Conservation (phyloP, 2,329 filamentous ascomycete genomes). For the Pseudohalonectria lignicola region DNA sequence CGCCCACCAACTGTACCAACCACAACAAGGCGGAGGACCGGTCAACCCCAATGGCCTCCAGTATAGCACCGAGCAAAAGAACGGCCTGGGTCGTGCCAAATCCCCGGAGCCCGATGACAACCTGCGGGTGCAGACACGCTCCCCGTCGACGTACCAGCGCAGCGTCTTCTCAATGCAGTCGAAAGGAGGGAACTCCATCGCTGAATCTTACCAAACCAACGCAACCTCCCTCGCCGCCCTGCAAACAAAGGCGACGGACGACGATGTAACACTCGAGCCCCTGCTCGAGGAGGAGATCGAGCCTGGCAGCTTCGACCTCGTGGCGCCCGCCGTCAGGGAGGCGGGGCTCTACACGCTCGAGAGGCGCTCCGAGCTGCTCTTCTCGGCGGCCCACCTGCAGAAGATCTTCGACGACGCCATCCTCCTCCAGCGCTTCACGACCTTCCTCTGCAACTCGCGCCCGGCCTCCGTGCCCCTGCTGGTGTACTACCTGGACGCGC, state of each 20-base stretch:
- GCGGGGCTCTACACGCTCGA: slow-evolving; percentile 35
- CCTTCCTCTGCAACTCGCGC: slow-evolving; percentile 49
- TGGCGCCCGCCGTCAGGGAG: slow-evolving; percentile 20
- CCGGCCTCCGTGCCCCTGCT: slow-evolving; percentile 54
- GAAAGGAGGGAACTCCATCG: slow-evolving; percentile 6
- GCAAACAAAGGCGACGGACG: slow-evolving; percentile 42
- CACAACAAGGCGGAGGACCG: too few species aligned
- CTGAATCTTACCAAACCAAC: slow-evolving; percentile 8
- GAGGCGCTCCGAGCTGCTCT: slow-evolving; percentile 40
- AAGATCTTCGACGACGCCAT: slow-evolving; percentile 11
- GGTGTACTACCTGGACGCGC: slow-evolving; percentile 60
- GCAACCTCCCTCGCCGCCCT: slow-evolving; percentile 13
- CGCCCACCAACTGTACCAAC: too few species aligned
- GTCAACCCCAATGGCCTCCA: background rate
- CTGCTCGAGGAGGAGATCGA: slow-evolving; percentile 31
- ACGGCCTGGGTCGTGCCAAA: background rate
- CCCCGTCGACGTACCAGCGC: slow-evolving; percentile 2
- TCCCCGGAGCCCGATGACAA: slow-evolving; percentile 1
- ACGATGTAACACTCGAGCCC: slow-evolving; percentile 38
- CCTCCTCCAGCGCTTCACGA: slow-evolving; percentile 44
- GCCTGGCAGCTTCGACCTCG: slow-evolving; percentile 36
- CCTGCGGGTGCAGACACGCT: background rate
- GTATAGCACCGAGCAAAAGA: background rate
- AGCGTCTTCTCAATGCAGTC: slow-evolving; percentile 1
- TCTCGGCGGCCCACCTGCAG: slow-evolving; percentile 38